Evolutionary conservation across 2,329 filamentous ascomycete species (phyloP).

Genomic region (Trichoderma cornu-damae): DNA sequence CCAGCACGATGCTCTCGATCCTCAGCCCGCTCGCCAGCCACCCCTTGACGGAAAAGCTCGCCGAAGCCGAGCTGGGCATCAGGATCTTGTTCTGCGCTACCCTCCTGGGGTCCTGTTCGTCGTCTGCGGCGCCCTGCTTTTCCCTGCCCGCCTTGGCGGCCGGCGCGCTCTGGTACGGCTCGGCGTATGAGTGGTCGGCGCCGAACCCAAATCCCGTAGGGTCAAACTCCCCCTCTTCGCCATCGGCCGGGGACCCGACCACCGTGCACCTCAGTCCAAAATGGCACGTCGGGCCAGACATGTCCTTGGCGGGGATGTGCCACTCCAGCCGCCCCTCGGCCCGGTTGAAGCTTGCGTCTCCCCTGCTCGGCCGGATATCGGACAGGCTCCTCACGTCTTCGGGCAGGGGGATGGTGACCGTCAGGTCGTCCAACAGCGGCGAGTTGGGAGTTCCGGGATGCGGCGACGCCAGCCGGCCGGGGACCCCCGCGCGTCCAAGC

Average conservation of each 20-base stretch:
- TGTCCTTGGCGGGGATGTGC: constrained; percentile 74
- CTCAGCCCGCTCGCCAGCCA: constrained; percentile 64
- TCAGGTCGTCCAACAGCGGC: constrained; percentile 68
- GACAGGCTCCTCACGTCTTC: constrained; percentile 73
- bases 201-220: constrained; percentile 49
- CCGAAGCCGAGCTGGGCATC: constrained; percentile 73
- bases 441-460: constrained; percentile 52
- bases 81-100: constrained; percentile 65
- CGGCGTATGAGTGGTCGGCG: constrained; percentile 49
- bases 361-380: constrained; percentile 73
- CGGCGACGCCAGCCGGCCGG: constrained; percentile 37
- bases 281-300: constrained; percentile 59
- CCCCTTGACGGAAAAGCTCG: constrained; percentile 66
- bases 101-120: constrained; percentile 50
- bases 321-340: constrained; percentile 72
- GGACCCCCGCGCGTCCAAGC: constrained; percentile 40
- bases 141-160: constrained; percentile 34
- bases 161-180: constrained; percentile 49
- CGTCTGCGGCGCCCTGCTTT: constrained; percentile 27
- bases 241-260: constrained; percentile 55
- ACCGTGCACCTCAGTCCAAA: constrained; percentile 78
- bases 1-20: constrained; percentile 62
- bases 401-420: constrained; percentile 74
- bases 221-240: constrained; percentile 46
- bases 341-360: constrained; percentile 76